Percentiles rank a stretch among this genome's conserved stretches.
Conservation (phyloP, 1,139 yeast species). For the Protomyces macrosporus region DNA sequence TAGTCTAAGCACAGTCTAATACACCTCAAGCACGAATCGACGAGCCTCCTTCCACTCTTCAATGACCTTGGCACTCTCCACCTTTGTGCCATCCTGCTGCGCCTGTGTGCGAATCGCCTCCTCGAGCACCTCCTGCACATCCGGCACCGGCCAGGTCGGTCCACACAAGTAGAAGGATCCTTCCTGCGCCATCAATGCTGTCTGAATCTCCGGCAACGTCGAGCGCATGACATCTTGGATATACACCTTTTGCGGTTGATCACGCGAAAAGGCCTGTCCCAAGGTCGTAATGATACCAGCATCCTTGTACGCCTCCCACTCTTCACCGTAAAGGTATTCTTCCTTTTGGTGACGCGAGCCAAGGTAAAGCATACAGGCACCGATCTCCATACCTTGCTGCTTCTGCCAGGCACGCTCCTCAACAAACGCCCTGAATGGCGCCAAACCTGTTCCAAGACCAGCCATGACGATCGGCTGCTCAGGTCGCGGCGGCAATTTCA, state of each 20-base stretch:
- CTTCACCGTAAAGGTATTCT: conserved; percentile 92
- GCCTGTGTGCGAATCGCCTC: conserved; percentile 76
- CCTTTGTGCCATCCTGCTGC: conserved; percentile 54
- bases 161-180: conserved; percentile 97
- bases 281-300: conserved; percentile 90
- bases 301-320: conserved; percentile 93
- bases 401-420: conserved; percentile 95
- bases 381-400: conserved; percentile 81
- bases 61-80: conserved; percentile 72
- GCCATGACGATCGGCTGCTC: conserved; percentile 79
- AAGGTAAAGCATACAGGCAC: conserved; percentile 78
- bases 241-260: conserved; percentile 89
- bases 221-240: conserved; percentile 91
- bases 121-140: conserved; percentile 82
- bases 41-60: conserved; percentile 93
- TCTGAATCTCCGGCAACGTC: conserved; percentile 63
- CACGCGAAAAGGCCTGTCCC: conserved; percentile 98
- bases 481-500: conserved; percentile 82
- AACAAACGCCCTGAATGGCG: conserved; percentile 95
- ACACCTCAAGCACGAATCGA: conserved; percentile 89
- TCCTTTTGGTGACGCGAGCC: conserved; percentile 96
- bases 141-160: conserved; percentile 99
- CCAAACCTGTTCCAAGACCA: conserved; percentile 96
- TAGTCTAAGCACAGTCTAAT: conserved; percentile 42
- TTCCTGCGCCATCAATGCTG: conserved; percentile 67